Conservation (phyloP, 306 rosid genomes). For the Senna tora region DNA sequence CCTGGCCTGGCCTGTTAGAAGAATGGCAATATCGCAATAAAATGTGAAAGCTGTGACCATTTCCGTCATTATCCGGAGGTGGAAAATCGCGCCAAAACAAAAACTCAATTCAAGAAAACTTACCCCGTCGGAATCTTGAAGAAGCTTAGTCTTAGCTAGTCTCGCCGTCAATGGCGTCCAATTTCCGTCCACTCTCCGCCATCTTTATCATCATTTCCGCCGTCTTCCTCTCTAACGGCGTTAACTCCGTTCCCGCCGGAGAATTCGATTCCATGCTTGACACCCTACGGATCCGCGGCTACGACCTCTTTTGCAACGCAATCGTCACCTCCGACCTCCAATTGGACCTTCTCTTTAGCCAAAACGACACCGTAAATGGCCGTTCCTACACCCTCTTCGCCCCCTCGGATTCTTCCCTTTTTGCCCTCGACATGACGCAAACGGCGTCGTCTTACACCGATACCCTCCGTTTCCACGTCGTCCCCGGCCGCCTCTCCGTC, state of each 20-base stretch:
- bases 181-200: background rate
- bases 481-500: constrained; percentile 63
- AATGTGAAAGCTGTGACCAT: background rate
- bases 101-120: background rate
- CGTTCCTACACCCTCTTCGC: constrained; percentile 64
- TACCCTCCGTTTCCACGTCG: constrained; percentile 62
- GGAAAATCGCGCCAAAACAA: constrained; percentile 36
- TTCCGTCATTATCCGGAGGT: background rate
- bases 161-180: constrained; percentile 29
- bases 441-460: constrained; percentile 55
- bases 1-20: background rate
- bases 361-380: background rate
- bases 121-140: constrained; percentile 31
- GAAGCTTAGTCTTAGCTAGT: background rate
- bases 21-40: constrained; percentile 22
- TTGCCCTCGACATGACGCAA: constrained; percentile 62
- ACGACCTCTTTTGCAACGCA: constrained; percentile 70
- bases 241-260: constrained; percentile 31
- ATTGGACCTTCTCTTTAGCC: constrained; percentile 31
- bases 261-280: constrained; percentile 58
- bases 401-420: constrained; percentile 65
- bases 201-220: background rate
- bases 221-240: background rate
- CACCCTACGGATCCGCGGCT: constrained; percentile 57
- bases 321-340: constrained; percentile 67